Conservation (phyloP, 805 yeast species). For the Candida xyloterini region DNA sequence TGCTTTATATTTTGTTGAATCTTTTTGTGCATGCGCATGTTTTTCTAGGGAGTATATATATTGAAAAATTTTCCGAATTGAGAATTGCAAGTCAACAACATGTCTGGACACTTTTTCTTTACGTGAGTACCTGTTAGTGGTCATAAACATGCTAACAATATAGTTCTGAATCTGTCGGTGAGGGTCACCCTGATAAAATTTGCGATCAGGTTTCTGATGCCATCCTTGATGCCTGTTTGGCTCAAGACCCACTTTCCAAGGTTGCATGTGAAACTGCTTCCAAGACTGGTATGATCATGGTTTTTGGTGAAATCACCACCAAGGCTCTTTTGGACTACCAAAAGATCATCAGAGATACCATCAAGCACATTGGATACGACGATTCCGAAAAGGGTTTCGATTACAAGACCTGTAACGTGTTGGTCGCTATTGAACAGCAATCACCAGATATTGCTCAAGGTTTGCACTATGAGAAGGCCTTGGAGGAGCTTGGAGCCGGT, state of each 20-base stretch:
- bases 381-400: conserved; percentile 95
- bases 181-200: conserved; percentile 92
- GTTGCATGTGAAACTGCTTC: conserved; percentile 99
- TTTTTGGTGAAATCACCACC: conserved; percentile 99
- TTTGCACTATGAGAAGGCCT: conserved; percentile 91
- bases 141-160: conserved; percentile 1
- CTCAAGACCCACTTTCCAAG: conserved; percentile 94
- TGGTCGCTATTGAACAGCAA: conserved; percentile 99
- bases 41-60: conserved; percentile 8
- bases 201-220: conserved; percentile 99
- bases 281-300: conserved; percentile 99
- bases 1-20: conserved; percentile 11
- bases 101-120: conserved; percentile 32
- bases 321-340: conserved; percentile 94
- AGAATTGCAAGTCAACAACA: conserved; percentile 8
- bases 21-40: conserved; percentile 13
- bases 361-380: conserved; percentile 98
- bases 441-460: conserved; percentile 99
- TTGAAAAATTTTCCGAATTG: conserved; percentile 13
- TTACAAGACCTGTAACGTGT: conserved; percentile 98
- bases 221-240: conserved; percentile 93
- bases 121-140: conserved; percentile 21
- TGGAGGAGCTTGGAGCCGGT: conserved; percentile 99
- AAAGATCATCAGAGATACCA: conserved; percentile 95
- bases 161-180: conserved; percentile 90